Conservation (phyloP, 257 asterid genomes). For the Gynochthodes officinalis region DNA sequence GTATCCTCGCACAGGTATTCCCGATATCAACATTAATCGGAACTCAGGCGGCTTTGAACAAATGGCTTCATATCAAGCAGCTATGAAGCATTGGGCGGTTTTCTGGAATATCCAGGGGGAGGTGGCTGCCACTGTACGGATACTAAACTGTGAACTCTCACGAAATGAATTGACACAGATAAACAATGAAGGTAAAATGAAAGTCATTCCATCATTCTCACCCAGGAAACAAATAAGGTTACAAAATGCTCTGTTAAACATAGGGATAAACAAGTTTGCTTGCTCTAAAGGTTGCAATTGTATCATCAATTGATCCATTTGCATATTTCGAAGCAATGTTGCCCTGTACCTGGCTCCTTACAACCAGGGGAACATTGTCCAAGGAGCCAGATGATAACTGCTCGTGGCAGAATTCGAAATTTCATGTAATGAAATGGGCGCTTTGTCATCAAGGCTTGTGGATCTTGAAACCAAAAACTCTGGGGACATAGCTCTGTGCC, state of each 20-base stretch:
- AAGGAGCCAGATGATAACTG: slow-evolving; percentile 35
- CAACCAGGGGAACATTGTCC: slow-evolving; percentile 26
- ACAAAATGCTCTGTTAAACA: slow-evolving; percentile 25
- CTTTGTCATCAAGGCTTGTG: slow-evolving; percentile 56
- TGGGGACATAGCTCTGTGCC: slow-evolving; percentile 67
- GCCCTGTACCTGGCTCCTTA: slow-evolving; percentile 28
- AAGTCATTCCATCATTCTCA: slow-evolving; percentile 17
- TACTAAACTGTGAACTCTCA: not conserved
- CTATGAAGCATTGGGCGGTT: not conserved
- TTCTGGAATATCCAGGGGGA: slow-evolving; percentile 11
- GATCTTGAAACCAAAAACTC: slow-evolving; percentile 93
- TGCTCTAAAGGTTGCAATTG: slow-evolving; percentile 19
- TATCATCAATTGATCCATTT: slow-evolving; percentile 37
- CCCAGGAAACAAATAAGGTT: slow-evolving; percentile 21
- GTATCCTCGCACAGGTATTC: not conserved
- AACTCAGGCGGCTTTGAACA: slow-evolving; percentile 6
- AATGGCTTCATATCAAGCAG: slow-evolving; percentile 18
- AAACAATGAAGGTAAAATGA: slow-evolving; percentile 14
- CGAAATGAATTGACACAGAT: not conserved
- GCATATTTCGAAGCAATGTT: slow-evolving; percentile 30
- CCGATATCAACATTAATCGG: not conserved
- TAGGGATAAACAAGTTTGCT: slow-evolving; percentile 24
- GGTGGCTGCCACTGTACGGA: not conserved
- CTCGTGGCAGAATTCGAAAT: slow-evolving; percentile 30
- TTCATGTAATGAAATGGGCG: slow-evolving; percentile 21